These are phyloP conservation scores for Candida arabinofermentans DNA, from an alignment of 805 yeast species.

Conservation along the genomic window DNA sequence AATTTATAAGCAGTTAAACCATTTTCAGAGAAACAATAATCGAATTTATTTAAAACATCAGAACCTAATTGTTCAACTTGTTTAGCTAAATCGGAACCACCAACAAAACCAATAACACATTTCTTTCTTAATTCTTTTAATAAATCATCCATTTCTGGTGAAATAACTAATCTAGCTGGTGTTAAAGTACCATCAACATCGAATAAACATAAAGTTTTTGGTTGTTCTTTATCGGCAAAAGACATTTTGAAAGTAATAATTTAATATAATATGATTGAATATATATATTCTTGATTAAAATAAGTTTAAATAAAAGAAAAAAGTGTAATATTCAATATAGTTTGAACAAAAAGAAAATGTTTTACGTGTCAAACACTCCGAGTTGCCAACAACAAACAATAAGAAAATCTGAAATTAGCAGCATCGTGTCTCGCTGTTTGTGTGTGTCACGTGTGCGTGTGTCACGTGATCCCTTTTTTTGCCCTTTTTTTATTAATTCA, in stretches of 20 bases:
- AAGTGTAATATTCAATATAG: too few species aligned
- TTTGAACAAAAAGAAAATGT: too few species aligned
- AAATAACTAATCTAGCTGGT: conserved; percentile 77
- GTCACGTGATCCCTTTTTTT: too few species aligned
- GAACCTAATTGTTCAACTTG: conserved; percentile 95
- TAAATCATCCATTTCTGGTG: conserved; percentile 72
- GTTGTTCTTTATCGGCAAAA: conserved; percentile 71
- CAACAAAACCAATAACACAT: conserved; percentile 95
- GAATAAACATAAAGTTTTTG: conserved; percentile 85
- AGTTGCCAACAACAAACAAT: too few species aligned
- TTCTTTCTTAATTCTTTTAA: conserved; percentile 79
- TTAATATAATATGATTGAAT: too few species aligned
- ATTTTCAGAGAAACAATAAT: conserved; percentile 95
- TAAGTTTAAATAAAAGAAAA: too few species aligned
- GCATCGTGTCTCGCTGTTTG: too few species aligned
- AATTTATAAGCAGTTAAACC: conserved; percentile 96
- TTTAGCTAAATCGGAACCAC: conserved; percentile 92
- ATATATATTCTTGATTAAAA: too few species aligned
- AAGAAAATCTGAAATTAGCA: too few species aligned
- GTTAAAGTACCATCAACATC: conserved; percentile 99
- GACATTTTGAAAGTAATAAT: conserved; percentile 27
- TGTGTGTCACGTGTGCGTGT: too few species aligned
- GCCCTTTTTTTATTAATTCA: too few species aligned
- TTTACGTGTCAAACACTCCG: too few species aligned
- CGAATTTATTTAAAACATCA: conserved; percentile 73